A percentile compares a stretch with the other conserved stretches of the same genome.
These are phyloP conservation scores for Paxillus ammoniavirescens DNA, from an alignment of 768 basidiomycete species.

Conservation along the genomic window DNA sequence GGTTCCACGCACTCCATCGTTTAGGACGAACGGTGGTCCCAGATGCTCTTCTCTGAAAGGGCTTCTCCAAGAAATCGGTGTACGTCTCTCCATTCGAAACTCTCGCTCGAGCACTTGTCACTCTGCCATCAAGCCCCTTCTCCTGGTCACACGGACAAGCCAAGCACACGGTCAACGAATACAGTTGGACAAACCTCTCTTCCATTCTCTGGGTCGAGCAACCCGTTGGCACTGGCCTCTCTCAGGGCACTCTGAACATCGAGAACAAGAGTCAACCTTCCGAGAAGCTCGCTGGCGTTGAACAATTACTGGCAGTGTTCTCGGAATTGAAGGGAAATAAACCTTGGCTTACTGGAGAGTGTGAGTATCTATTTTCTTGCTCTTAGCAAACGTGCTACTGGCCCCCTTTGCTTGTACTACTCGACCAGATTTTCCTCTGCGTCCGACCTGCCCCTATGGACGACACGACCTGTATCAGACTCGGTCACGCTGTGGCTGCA, in stretches of 20 bases:
- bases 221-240: conserved; percentile 78
- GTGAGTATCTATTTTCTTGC: too few relatives aligned
- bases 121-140: conserved; percentile 53
- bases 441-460: too few relatives aligned
- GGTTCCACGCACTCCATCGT: neutral
- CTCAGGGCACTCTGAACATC: conserved; percentile 65
- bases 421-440: too few relatives aligned
- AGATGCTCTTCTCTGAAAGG: conserved; percentile 77
- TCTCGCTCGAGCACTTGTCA: neutral
- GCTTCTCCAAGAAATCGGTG: conserved; percentile 72
- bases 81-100: conserved; percentile 29
- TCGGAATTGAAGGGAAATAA: conserved; percentile 68
- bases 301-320: conserved; percentile 77
- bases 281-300: conserved; percentile 51
- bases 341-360: too few relatives aligned
- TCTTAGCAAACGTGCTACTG: too few relatives aligned
- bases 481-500: too few relatives aligned
- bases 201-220: conserved; percentile 79
- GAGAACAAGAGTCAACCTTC: conserved; percentile 58
- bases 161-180: conserved; percentile 58
- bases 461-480: too few relatives aligned
- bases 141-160: conserved; percentile 65
- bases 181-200: conserved; percentile 79
- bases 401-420: too few relatives aligned
- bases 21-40: conserved; percentile 84